These are phyloP conservation scores for Penicillium crustosum DNA, from an alignment of 2,329 filamentous ascomycete species.

Conservation along the genomic window DNA sequence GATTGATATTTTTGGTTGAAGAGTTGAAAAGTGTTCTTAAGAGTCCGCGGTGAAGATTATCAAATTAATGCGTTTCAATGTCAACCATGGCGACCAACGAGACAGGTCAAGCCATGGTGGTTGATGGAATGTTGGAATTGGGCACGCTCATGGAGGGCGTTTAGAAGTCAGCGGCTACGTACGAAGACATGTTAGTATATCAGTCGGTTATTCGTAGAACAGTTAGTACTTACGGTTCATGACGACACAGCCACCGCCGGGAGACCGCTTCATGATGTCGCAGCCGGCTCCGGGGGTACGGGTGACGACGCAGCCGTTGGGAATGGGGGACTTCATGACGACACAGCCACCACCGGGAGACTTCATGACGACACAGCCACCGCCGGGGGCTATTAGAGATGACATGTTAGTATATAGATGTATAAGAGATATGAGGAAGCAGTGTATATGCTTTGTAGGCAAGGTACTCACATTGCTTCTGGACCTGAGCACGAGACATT, in stretches of 20 bases:
- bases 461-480: slow-evolving; percentile 25
- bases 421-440: not conserved
- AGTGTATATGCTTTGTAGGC: not conserved
- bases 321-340: slow-evolving; percentile 1
- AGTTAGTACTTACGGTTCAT: not conserved
- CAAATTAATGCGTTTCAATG: not conserved
- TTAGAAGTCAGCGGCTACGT: slow-evolving; percentile 6
- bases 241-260: slow-evolving; percentile 3
- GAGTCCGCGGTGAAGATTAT: not conserved
- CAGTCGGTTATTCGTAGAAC: not conserved
- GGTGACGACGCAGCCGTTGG: not conserved
- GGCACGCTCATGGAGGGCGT: not conserved
- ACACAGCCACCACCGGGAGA: slow-evolving; percentile 7
- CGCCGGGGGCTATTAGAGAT: slow-evolving; percentile 26
- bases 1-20: slow-evolving; percentile 2
- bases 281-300: not conserved
- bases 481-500: slow-evolving; percentile 29
- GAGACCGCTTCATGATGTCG: slow-evolving; percentile 4
- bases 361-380: slow-evolving; percentile 33
- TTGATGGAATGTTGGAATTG: not conserved
- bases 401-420: slow-evolving; percentile 8
- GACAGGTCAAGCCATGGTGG: not conserved
- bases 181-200: not conserved
- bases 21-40: slow-evolving; percentile 9
- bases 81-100: not conserved